These are phyloP conservation scores for Trichoderma breve DNA, from an alignment of 2,329 filamentous ascomycete genomes.

Conservation along the genomic window DNA sequence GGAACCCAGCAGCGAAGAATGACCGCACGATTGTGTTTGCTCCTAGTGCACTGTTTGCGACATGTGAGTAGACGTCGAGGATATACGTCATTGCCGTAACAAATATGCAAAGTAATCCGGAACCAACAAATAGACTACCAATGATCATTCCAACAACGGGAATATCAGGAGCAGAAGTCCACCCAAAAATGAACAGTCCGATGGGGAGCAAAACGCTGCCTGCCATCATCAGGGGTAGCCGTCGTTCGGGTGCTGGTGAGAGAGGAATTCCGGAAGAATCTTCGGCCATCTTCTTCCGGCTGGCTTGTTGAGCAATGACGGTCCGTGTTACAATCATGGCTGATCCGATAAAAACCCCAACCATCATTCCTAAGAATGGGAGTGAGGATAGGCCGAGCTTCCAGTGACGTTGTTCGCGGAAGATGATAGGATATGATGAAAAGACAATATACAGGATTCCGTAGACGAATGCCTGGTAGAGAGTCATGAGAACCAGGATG, in stretches of 20 bases:
- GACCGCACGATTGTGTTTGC: slow-evolving; percentile 42
- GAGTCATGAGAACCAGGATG: slow-evolving; percentile 14
- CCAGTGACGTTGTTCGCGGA: slow-evolving; percentile 48
- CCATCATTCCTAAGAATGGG: slow-evolving; percentile 17
- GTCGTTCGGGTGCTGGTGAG: not conserved
- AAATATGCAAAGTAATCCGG: slow-evolving; percentile 1
- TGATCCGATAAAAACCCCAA: slow-evolving; percentile 12
- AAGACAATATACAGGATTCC: slow-evolving; percentile 54
- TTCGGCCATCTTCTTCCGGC: not conserved
- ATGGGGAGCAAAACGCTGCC: slow-evolving; percentile 14
- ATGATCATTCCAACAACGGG: slow-evolving; percentile 34
- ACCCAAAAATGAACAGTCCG: slow-evolving; percentile 12
- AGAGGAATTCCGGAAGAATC: not conserved
- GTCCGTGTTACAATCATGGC: slow-evolving; percentile 7
- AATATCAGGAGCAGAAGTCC: slow-evolving; percentile 19
- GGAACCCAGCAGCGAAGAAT: slow-evolving; percentile 58
- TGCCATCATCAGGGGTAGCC: slow-evolving; percentile 14
- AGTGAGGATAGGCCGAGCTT: slow-evolving; percentile 12
- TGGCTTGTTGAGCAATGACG: not conserved
- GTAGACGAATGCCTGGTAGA: slow-evolving; percentile 51
- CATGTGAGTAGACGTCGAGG: slow-evolving; percentile 33
- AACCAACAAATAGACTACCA: slow-evolving; percentile 2
- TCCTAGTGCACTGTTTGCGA: slow-evolving; percentile 34
- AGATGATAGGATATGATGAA: slow-evolving; percentile 52
- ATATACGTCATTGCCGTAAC: slow-evolving; percentile 44